Evolutionary conservation across 768 basidiomycete species (phyloP), one percentile per base, ranked within the genome.

Genomic region (Boletales sp.): DNA sequence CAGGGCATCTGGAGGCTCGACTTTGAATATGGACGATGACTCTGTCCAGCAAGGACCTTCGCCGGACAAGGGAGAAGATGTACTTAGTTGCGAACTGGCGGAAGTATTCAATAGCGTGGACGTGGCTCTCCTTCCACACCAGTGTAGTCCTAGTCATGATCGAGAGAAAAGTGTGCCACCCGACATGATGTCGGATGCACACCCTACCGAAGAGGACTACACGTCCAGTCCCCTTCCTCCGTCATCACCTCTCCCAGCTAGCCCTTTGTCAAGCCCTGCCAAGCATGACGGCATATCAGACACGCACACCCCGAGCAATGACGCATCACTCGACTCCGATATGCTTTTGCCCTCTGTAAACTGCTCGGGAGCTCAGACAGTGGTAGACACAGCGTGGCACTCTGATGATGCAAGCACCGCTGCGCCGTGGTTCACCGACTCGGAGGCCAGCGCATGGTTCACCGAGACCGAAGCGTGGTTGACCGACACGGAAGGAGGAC

Each of bases 161-260:
- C 39, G 6, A 2, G 28, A 6, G 18, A 37, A 39, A 8, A 32
- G 58, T 18, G 60, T 53, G 15, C 43, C 17, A 15, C 50, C 56
- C 12, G 67, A 71, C 14, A 52, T 50, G 13, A 57, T 57, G 17
- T 40, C 21, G 38, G 48, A 58, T 21, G 25, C 60, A 30, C 4
- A 32, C 65, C 45, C 62, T 65, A 44, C 71, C 5, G 69, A 56
- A 36, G 49, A 45, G 5, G 59, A 51, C 19, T 52, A 53, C 14
- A 52, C 53, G 72, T 76, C 78, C 71, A 70, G 71, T 42, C 78
- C 79, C 14, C 68, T 84, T 2, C 82, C 83, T 18, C 82, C 83
- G 15, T 83, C 83, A 8, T 84, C 83, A 11, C 82, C 83, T 5
- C 80, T 73, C 11, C 80, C 78, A 8, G 73, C 72, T 14, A 84